Base-by-base conservation (phyloP, 163 green algal genomes). In the Prototheca wickerhamii region DNA sequence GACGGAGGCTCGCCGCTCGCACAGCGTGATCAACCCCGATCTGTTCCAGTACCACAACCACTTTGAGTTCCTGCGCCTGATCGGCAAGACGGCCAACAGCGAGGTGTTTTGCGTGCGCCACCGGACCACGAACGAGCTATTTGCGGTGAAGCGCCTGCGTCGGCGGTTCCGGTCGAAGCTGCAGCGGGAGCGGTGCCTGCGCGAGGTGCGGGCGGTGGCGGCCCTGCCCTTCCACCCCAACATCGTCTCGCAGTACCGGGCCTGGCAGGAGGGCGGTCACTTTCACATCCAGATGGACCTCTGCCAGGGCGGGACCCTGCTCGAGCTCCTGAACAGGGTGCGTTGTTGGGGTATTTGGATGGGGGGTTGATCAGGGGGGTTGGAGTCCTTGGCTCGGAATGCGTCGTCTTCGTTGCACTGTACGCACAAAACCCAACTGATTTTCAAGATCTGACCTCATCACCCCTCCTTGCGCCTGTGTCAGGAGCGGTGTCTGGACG, bases 281-380 rank as follows among this genome's bases (percentile, higher is more conserved):
- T 84, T 89, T 60, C 81, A 86, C 72, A 85, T 90, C 33, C 86
- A 93, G 68, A 94, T 94, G 85, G 86, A 91, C 43, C 74, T 86
- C 4, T 92, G 84, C 60, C 68, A 83, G n/a, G 76, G 80, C 34
- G 87, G 87, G 46, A 89, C 57, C 67, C 74, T 94, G 28, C 61
- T 63, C 4, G 43, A 75, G 15, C 32, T 78, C 8, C 57, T 89
- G 1, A 53, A 69, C 20, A 25, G 62, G 51, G 63, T 55, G 34
- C 17, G 26, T 15, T 29, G 50, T 37, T 8, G 37, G 23, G 34
- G 58, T 23, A 4, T 21, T n/a, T n/a, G n/a, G n/a, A 32, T 25
- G 15, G n/a, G 31, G 30, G 29, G 46, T 12, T 54, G 46, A 18
- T 21, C 46, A 18, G 18, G 46, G 46, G 46, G 46, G n/a, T n/a